A percentile compares a stretch with the other conserved stretches of the same genome.
phyloP scores from a whole-genome alignment of 2,329 filamentous ascomycete genomes.

The Beauveria sp. region DNA sequence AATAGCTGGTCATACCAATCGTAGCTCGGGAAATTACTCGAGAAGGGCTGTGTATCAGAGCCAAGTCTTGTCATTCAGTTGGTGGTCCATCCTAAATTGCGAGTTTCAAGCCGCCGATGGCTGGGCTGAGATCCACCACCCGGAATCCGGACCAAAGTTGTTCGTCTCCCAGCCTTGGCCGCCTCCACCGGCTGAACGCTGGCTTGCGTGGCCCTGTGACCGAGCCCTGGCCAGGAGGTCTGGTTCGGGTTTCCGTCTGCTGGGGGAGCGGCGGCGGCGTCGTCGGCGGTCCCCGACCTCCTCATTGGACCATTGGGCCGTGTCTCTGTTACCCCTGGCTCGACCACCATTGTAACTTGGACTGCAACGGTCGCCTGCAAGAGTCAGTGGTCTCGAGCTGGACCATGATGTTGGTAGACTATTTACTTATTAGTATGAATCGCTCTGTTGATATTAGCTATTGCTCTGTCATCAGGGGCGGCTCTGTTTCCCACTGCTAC shows the following conservation, averaged over 20 bases:
- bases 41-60: slow-evolving; percentile 5
- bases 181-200: neutral
- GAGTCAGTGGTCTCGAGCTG: slow-evolving; percentile 3
- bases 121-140: slow-evolving; percentile 8
- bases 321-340: neutral
- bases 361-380: neutral
- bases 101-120: neutral
- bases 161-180: neutral
- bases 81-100: neutral
- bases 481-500: too few relatives aligned
- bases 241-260: neutral
- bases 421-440: too few relatives aligned
- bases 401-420: neutral
- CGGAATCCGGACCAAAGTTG: slow-evolving; percentile 8
- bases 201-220: slow-evolving; percentile 7
- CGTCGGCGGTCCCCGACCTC: neutral
- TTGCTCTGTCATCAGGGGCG: too few relatives aligned
- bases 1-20: neutral
- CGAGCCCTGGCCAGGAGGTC: neutral
- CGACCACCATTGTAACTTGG: neutral
- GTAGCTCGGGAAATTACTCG: neutral
- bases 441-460: too few relatives aligned
- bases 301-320: neutral
- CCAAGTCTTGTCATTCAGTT: slow-evolving; percentile 2
- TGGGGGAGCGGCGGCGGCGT: neutral